Evolutionary conservation across 352 stramenopile species (phyloP), one percentile per base, ranked within the genome.

Genomic region (Phytophthora pini): DNA sequence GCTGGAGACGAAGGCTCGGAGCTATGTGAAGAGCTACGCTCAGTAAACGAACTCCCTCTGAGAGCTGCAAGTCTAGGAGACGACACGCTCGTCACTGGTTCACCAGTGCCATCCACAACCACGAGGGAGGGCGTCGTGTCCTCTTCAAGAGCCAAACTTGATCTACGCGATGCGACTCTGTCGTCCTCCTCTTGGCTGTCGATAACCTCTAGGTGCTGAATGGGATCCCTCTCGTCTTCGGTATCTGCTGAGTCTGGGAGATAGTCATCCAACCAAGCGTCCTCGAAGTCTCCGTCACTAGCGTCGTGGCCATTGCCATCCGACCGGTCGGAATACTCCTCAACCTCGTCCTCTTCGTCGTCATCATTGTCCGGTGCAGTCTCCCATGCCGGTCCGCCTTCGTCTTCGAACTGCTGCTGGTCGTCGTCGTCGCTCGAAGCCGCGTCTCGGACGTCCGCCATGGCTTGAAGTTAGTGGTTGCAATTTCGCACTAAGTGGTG

Each of bases 251-350:
- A 39, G 17, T 62, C 67, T 7, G 56, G 47, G 15, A 82, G 43
- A 39, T 77, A 82, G 60, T 82, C 64, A 11, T 80, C 74, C 4
- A 77, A 44, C 71, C 74, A 82, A 8, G 65, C 64, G 48, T 78
- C 70, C 26, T 76, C 69, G n/a, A 79, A 81, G 34, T 79, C 65
- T 7, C 66, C 65, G 38, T 68, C 56, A 40, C 65, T 75, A 31
- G 17, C 24, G 2, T 78, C 70, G 0, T 65, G 50, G 11, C 56
- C 56, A 32, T 45, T 49, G n/a, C 51, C 38, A 9, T n/a, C 55
- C 6, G 41, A 62, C 32, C 27, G 32, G 31, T 51, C 53, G 7
- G 44, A 68, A 32, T 53, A 59, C 5, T 24, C 52, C 3, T 76
- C 64, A 2, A 55, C 40, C 43, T 55, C 65, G 29, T 67, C 38